A percentile compares a stretch with the other conserved stretches of the same genome.
phyloP scores from a whole-genome alignment of 2,329 filamentous ascomycete species.

The Cephalotrichum gorgonifer region DNA sequence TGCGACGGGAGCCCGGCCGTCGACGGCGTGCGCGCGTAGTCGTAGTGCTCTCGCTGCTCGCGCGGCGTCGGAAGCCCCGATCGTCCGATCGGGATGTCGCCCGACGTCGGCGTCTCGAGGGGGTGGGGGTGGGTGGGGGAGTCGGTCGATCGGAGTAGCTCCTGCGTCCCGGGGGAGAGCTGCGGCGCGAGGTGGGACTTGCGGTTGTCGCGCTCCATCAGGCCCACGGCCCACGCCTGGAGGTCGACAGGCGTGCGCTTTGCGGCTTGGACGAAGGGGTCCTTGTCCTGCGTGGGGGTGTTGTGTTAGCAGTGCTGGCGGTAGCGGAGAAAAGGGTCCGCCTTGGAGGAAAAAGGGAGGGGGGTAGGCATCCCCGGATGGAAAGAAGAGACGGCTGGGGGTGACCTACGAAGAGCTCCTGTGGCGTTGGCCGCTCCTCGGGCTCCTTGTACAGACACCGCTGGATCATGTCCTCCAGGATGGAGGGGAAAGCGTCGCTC shows the following conservation, averaged over 20 bases:
- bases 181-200: conserved; percentile 85
- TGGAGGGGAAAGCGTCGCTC: conserved; percentile 92
- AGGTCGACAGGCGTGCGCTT: conserved; percentile 94
- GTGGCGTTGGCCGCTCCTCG: conserved; percentile 79
- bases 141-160: conserved; percentile 57
- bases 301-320: background rate
- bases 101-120: conserved; percentile 52
- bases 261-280: conserved; percentile 90
- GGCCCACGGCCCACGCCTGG: conserved; percentile 81
- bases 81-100: conserved; percentile 58
- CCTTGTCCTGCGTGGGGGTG: conserved; percentile 55
- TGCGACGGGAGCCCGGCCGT: conserved; percentile 23
- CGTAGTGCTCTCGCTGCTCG: conserved; percentile 32
- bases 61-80: conserved; percentile 43
- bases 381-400: no score
- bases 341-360: background rate
- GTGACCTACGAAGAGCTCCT: conserved; percentile 74
- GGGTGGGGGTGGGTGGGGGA: conserved; percentile 38
- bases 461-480: conserved; percentile 93
- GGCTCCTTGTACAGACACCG: conserved; percentile 90
- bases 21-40: conserved; percentile 34
- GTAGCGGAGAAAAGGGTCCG: background rate
- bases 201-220: conserved; percentile 92
- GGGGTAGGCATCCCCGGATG: no score
- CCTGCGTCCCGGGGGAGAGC: conserved; percentile 66